Conservation (phyloP, 208 protist genomes). For the Trypanosoma rangeli region DNA sequence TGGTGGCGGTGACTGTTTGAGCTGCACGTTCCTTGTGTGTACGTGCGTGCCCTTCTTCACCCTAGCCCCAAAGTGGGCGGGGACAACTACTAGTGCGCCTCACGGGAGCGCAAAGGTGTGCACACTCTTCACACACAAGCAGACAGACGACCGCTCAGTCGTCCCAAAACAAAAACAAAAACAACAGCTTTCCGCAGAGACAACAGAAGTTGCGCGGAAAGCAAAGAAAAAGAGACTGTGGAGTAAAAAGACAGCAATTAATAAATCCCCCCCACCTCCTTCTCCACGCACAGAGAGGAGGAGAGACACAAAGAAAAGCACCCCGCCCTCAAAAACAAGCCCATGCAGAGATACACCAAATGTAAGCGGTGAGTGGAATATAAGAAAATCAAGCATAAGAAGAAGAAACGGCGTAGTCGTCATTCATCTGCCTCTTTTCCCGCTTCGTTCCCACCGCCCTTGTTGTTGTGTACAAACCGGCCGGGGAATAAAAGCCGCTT, state of each 20-base stretch:
- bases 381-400: neutral
- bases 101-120: neutral
- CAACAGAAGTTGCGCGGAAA: neutral
- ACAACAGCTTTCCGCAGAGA: neutral
- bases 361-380: neutral
- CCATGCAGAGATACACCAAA: neutral
- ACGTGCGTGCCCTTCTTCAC: neutral
- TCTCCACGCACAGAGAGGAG: too few species aligned
- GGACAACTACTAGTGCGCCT: neutral
- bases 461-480: slow-evolving; percentile 59
- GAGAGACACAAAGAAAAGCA: too few species aligned
- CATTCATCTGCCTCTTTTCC: neutral
- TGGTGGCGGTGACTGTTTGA: neutral
- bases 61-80: neutral
- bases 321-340: too few species aligned
- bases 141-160: neutral
- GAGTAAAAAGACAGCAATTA: neutral
- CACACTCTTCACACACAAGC: neutral
- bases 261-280: neutral
- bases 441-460: neutral
- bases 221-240: neutral
- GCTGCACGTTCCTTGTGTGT: neutral
- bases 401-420: neutral
- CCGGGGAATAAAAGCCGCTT: slow-evolving; percentile 68
- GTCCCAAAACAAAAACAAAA: neutral